Conservation (phyloP, 192 early-diverging fungal species). For the Jimgerdemannia lactiflua region DNA sequence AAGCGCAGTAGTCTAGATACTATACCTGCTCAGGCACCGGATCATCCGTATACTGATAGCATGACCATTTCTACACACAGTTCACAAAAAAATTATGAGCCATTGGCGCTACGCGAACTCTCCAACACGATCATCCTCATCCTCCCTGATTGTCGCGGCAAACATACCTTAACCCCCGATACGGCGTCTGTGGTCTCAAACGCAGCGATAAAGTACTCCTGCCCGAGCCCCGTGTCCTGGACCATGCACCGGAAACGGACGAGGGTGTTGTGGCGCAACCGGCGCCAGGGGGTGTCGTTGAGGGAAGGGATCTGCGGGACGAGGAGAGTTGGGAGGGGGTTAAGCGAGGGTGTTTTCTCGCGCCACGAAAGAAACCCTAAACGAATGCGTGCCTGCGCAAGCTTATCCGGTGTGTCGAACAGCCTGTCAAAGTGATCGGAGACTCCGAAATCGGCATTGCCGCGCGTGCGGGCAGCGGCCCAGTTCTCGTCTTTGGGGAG, state of each 20-base stretch:
- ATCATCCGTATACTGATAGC: slow-evolving; percentile 45
- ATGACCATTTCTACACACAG: slow-evolving; percentile 1
- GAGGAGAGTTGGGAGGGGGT: not conserved
- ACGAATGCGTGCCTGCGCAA: not conserved
- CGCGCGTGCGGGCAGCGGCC: too few relatives aligned
- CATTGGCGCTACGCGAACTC: too few relatives aligned
- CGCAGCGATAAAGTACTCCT: slow-evolving; percentile 54
- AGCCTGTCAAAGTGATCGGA: not conserved
- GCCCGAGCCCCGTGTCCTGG: slow-evolving; percentile 73
- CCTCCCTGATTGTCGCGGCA: too few relatives aligned
- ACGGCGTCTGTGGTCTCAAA: slow-evolving; percentile 21
- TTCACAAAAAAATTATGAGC: too few relatives aligned
- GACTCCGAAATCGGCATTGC: not conserved
- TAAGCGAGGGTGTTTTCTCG: too few relatives aligned
- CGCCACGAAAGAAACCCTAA: too few relatives aligned
- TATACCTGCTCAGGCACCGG: slow-evolving; percentile 29
- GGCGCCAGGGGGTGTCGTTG: not conserved
- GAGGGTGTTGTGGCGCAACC: slow-evolving; percentile 13
- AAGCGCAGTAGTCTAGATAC: not conserved
- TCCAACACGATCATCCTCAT: not conserved
- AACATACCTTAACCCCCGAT: slow-evolving; percentile 31
- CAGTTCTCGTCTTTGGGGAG: not conserved
- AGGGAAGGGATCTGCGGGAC: not conserved
- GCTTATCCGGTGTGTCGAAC: not conserved
- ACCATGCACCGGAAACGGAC: slow-evolving; percentile 82